These are phyloP conservation scores for Tolypocladium nubicola DNA, from an alignment of 2,329 filamentous ascomycete genomes.

Conservation along the genomic window DNA sequence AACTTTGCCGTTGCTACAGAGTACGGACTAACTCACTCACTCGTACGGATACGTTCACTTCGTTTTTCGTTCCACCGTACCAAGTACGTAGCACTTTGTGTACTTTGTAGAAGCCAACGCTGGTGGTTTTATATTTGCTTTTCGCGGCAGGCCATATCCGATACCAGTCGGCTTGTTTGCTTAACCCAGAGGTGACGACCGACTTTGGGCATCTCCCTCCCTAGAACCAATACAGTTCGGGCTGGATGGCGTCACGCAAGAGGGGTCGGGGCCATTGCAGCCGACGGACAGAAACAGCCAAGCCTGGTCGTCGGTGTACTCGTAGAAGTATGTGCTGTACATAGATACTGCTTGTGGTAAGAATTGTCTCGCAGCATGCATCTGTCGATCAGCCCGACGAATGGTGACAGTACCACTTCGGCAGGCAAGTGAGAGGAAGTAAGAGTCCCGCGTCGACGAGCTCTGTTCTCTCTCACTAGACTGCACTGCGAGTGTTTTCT, in stretches of 20 bases:
- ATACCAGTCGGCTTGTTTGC: background rate
- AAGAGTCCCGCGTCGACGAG: too few relatives aligned
- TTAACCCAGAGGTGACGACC: background rate
- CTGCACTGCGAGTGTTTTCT: background rate
- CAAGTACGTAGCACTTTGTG: too few relatives aligned
- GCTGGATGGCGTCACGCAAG: background rate
- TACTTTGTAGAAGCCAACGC: background rate
- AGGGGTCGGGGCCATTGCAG: background rate
- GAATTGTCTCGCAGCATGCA: background rate
- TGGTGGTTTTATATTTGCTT: too few relatives aligned
- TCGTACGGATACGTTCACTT: too few relatives aligned
- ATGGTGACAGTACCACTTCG: background rate
- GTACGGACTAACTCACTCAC: too few relatives aligned
- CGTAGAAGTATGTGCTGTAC: too few relatives aligned
- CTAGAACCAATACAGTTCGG: background rate
- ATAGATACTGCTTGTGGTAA: background rate
- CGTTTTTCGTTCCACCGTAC: too few relatives aligned
- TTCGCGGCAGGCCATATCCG: background rate
- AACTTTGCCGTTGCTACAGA: background rate
- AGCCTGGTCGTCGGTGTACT: background rate
- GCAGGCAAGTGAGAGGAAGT: background rate
- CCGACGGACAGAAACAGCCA: background rate
- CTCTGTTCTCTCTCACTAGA: too few relatives aligned
- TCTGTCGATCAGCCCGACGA: background rate
- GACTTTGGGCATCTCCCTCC: background rate